Percentiles rank a stretch among this genome's conserved stretches.
Evolutionary conservation across 257 asterid genomes (phyloP).

Genomic region (Solanum medicagineum): DNA sequence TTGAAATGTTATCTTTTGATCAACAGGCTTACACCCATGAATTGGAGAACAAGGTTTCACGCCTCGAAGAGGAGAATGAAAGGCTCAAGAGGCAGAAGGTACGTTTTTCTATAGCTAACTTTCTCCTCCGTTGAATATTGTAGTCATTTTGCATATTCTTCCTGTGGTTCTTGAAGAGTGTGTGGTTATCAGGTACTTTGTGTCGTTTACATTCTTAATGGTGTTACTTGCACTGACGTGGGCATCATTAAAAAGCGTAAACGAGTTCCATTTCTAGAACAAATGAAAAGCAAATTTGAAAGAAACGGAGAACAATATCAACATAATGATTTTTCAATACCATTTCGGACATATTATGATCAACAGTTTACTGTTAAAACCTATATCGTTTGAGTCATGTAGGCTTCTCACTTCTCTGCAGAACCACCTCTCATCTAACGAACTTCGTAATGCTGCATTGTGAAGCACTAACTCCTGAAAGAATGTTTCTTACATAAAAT

Average conservation of each 20-base stretch:
- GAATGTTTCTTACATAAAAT: not conserved
- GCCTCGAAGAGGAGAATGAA: conserved; percentile 82
- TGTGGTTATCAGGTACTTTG: not conserved
- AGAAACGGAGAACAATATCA: not conserved
- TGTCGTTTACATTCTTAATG: not conserved
- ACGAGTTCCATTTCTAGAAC: not conserved
- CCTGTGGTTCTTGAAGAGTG: not conserved
- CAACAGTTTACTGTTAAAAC: not conserved
- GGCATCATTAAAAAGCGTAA: not conserved
- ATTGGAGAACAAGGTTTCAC: conserved; percentile 87
- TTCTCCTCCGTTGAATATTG: not conserved
- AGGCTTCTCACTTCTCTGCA: not conserved
- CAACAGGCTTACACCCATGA: conserved; percentile 87
- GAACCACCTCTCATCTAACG: not conserved
- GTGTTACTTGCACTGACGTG: not conserved
- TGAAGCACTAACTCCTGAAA: not conserved
- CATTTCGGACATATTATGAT: not conserved
- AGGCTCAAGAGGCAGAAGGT: conserved; percentile 80
- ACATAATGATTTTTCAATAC: not conserved
- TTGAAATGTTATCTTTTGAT: conserved; percentile 3
- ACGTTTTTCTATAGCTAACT: conserved; percentile 1
- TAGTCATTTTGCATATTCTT: not conserved
- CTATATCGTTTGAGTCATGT: not conserved
- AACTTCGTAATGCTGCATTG: not conserved
- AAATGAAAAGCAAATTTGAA: not conserved